Base-by-base conservation (phyloP, 2,329 filamentous ascomycete genomes). In the Colletotrichum kahawae region DNA sequence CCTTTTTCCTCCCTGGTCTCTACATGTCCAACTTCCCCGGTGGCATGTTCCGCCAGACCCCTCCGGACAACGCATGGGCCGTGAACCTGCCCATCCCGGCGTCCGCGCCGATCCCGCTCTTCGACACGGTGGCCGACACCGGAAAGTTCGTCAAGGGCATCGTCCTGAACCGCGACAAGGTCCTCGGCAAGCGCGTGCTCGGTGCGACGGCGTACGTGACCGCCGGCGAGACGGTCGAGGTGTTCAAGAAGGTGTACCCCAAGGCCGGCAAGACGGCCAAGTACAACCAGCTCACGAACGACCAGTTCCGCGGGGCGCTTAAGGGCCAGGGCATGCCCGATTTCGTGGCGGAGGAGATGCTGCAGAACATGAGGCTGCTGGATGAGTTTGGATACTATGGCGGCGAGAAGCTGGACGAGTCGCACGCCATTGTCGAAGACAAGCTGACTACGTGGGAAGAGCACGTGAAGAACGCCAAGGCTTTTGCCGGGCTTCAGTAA, bases 21-120 rank as follows among this genome's bases (percentile, higher is more conserved):
- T 92, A 90, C 78, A 90, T 91, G 89, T 80, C 86, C 78, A 91
- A 91, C 79, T 81, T 88, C 18, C 70, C 82, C 2, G 80, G 79
- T 13, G 77, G 73, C 33, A 81, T 79, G 78, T 70, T 85, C 70
- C 77, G 76, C 16, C 77, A 73, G 38, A 80, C 69, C 57, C 82
- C 70, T 78, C 80, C 71, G 76, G 83, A 74, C 80, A 80, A 79
- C 72, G 81, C 68, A 31, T 79, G 84, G 81, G 84, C 79, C 34
- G 79, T 84, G 36, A 79, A 76, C 48, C 74, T 84, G 13, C 82
- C 84, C 31, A 73, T 82, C 72, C 75, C 83, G 9, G 67, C 80
- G 36, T 79, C 77, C 43, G 67, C 76, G n/a, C 78, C 76, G 16
- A 80, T 86, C 69, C 84, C 85, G 2, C 65, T 84, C 9, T 83